phyloP scores from a whole-genome alignment of 306 rosid species.

The Castanospermum australe region DNA sequence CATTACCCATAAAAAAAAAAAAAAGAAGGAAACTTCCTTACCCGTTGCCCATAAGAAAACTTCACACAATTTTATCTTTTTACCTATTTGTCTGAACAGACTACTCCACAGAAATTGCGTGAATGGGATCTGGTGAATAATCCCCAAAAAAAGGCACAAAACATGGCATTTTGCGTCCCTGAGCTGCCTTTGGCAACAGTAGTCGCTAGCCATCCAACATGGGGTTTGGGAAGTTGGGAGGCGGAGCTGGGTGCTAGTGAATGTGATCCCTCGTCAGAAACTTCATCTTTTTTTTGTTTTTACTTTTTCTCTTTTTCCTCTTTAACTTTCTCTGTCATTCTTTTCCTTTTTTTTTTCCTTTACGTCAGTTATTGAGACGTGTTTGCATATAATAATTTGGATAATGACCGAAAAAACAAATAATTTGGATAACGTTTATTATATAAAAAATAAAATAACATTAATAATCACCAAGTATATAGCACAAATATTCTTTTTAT shows the following conservation, averaged over 20 bases:
- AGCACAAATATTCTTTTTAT: no score
- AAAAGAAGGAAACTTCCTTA: no score
- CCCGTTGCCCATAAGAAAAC: background rate
- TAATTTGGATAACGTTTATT: no score
- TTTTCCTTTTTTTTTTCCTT: background rate
- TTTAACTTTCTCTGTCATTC: background rate
- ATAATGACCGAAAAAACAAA: no score
- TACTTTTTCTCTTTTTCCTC: background rate
- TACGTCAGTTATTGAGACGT: background rate
- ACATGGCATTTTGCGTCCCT: background rate
- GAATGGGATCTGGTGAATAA: background rate
- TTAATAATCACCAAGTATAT: no score
- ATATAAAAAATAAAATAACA: no score
- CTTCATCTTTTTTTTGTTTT: background rate
- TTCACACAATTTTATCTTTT: background rate
- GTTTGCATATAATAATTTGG: no score
- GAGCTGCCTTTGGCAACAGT: background rate
- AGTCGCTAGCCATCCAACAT: background rate
- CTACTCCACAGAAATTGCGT: slow-evolving; percentile 15
- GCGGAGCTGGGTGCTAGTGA: background rate
- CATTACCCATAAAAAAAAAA: no score
- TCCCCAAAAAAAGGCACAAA: slow-evolving; percentile 7
- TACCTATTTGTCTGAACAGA: background rate
- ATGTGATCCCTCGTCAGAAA: background rate
- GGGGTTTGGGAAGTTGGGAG: background rate